Evolutionary conservation across 768 basidiomycete species (phyloP).

Genomic region (Mycena leptocephala): DNA sequence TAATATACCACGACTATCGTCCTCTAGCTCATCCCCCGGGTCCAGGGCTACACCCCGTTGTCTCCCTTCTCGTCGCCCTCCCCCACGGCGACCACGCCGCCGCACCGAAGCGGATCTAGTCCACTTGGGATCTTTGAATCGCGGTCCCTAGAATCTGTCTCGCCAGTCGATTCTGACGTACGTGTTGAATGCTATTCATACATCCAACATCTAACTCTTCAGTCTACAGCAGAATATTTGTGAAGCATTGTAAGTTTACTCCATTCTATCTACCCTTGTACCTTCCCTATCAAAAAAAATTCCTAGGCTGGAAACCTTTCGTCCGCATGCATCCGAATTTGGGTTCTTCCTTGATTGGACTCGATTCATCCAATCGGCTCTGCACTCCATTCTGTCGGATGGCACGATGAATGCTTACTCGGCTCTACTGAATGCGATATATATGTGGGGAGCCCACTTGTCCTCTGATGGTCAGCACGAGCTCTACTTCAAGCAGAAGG

Average conservation of each 20-base stretch:
- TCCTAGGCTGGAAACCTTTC: constrained; percentile 71
- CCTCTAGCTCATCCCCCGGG: constrained; percentile 32
- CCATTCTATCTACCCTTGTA: constrained; percentile 22
- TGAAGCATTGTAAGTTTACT: constrained; percentile 42
- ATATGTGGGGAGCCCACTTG: constrained; percentile 54
- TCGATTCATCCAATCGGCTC: constrained; percentile 52
- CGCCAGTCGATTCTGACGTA: constrained; percentile 23
- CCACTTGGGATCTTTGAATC: constrained; percentile 31
- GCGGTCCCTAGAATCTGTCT: constrained; percentile 5
- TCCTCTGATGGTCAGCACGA: constrained; percentile 31
- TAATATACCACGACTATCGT: constrained; percentile 12
- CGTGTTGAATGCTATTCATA: not conserved
- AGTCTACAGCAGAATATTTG: constrained; percentile 42
- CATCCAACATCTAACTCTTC: not conserved
- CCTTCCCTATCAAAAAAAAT: not conserved
- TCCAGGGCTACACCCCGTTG: constrained; percentile 31
- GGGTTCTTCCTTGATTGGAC: constrained; percentile 75
- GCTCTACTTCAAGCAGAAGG: constrained; percentile 30
- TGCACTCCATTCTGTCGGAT: not conserved
- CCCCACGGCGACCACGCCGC: constrained; percentile 23
- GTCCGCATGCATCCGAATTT: constrained; percentile 70
- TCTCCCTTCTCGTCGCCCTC: constrained; percentile 58
- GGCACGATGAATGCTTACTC: not conserved
- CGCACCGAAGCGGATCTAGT: constrained; percentile 10
- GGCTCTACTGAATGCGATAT: constrained; percentile 27